Base-by-base conservation (phyloP, 2,329 filamentous ascomycete genomes). In the Leptographium wingfieldii region DNA sequence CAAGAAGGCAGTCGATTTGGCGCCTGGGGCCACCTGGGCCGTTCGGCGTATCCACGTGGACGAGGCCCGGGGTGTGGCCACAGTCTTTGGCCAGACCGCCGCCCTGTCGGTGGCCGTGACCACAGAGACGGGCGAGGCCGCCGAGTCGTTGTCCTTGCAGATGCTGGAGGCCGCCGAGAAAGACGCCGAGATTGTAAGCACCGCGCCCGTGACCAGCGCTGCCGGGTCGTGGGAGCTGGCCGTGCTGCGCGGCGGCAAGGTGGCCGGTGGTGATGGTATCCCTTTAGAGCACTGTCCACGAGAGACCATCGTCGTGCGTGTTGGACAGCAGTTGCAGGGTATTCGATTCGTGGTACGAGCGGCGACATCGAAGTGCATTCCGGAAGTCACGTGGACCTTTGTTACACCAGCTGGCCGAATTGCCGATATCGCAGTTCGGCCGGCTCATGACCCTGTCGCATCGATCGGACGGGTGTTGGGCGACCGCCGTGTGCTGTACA, bases 401-500 rank as follows among this genome's bases (percentile, higher is more conserved):
- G 72, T 80, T 29, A 81, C 89, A 10, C 77, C 82, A 0, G 68
- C 76, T 1, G 84, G 83, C 69, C 83, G 77, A 61, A 83, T 97
- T 59, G 76, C 86, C 7, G 76, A 80, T 53, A 78, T 94, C 48
- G 85, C 85, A 2, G 79, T 85, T 22, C 81, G 86, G 55, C 85
- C 90, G 11, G 69, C 80, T 2, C 87, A 92, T 64, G 92, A 99
- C 66, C 90, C 90, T 0, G 85, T 97, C 55, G 92, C 94, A 3
- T 97, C 94, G 0, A 96, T 99, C 66, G 94, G 94, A 11, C 90
- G 90, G 61, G 94, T 97, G 1, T 81, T 99, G 27, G 92, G 91
- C 31, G 88, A 99, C 68, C 84, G 94, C 52, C 86, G 85, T n/a
- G 94, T 99, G 55, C 82, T 92, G 64, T 99, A 99, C 82, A 99